Base-by-base conservation (phyloP, 73 alveolate genomes). In the Symbiodinium pilosum region DNA sequence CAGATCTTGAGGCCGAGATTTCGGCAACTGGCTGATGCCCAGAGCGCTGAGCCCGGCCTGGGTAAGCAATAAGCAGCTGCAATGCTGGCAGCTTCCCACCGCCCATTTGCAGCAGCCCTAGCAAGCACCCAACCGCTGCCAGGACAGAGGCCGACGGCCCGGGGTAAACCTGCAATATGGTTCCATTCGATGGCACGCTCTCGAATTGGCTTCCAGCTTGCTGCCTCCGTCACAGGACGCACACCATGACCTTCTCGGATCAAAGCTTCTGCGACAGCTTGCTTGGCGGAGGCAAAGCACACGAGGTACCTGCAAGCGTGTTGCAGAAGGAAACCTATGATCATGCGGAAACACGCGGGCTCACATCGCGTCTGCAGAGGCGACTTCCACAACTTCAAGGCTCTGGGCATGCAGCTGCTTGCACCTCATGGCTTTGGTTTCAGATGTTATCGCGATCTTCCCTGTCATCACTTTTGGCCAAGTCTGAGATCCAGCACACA, bases 211-310 rank as follows among this genome's bases (percentile, higher is more conserved):
- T n/a, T 7, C 59, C 38, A 28, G 68, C 69, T 5, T 43, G 71
- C 43, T 2, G 93, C 93, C 93, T 86, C 93, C n/a, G 59, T 86
- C 30, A 64, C 93, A 5, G 93, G 93, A 34, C 93, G 93, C 38
- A 86, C 43, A 42, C 93, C 93, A 47, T 86, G 93, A 32, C 83
- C 83, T n/a, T 86, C 93, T 47, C 40, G 83, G 24, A 86, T n/a
- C 41, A 86, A 40, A 54, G 56, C 83, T 86, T 86, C 93, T 0
- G 83, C 93, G 36, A 86, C 64, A 44, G 59, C 83, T 32, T 11
- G 83, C 18, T 32, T 8, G 43, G 68, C 20, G 51, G 26, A 20
- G 40, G 83, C 9, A 24, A 12, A 52, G 2, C 83, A 64, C 30
- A 86, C 51, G 38, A 86, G 36, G 54, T 86, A 86, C 93, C 93